A percentile compares a stretch with the other conserved stretches of the same genome.
Evolutionary conservation across 2,329 filamentous ascomycete species (phyloP).

Genomic region (Sclerotinia minor): DNA sequence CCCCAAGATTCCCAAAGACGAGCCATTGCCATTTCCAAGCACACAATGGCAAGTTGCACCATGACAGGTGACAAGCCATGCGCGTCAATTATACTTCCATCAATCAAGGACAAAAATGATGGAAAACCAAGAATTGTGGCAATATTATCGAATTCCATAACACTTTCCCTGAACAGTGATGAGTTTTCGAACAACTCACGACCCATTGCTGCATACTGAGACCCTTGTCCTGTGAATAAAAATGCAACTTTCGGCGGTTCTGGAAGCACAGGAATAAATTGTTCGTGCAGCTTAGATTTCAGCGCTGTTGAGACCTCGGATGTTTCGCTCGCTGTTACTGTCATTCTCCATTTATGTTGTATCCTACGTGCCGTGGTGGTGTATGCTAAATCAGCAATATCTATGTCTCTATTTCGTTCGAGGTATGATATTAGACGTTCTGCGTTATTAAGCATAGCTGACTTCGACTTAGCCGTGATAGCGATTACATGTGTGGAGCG

Average conservation of each 20-base stretch:
- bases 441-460: constrained; percentile 36
- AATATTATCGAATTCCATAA: constrained; percentile 24
- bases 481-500: constrained; percentile 48
- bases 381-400: constrained; percentile 39
- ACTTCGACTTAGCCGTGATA: constrained; percentile 49
- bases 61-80: constrained; percentile 22
- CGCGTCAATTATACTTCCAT: constrained; percentile 17
- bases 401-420: constrained; percentile 32
- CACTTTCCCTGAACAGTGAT: constrained; percentile 16
- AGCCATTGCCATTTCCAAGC: constrained; percentile 24
- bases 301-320: constrained; percentile 44
- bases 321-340: constrained; percentile 44
- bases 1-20: constrained; percentile 26
- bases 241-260: constrained; percentile 40
- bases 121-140: constrained; percentile 24
- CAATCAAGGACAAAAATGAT: constrained; percentile 22
- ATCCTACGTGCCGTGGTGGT: constrained; percentile 50
- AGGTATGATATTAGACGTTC: constrained; percentile 34
- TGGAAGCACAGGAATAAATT: constrained; percentile 23
- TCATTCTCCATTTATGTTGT: constrained; percentile 59
- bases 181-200: constrained; percentile 23
- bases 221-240: constrained; percentile 26
- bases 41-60: constrained; percentile 23
- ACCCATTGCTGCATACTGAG: constrained; percentile 25
- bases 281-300: constrained; percentile 23